phyloP scores from a whole-genome alignment of 495 filamentous ascomycete species.

The Penicillium longicatenatum region DNA sequence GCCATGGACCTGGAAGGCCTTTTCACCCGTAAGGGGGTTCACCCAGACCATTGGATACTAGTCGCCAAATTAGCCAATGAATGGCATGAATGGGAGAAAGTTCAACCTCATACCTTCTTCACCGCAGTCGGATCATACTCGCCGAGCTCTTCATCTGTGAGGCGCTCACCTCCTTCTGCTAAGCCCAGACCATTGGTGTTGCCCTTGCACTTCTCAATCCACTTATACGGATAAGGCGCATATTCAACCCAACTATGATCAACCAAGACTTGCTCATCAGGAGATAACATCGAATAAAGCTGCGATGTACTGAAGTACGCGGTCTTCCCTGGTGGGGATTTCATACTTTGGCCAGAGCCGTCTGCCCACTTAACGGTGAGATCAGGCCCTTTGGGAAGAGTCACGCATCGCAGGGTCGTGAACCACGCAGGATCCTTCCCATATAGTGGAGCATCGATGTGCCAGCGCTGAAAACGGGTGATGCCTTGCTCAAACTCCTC shows the following conservation, averaged over 20 bases:
- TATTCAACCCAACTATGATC: slow-evolving; percentile 47
- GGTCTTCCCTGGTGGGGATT: not conserved
- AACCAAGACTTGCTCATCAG: slow-evolving; percentile 37
- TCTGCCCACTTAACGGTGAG: slow-evolving; percentile 46
- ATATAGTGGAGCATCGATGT: slow-evolving; percentile 48
- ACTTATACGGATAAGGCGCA: slow-evolving; percentile 41
- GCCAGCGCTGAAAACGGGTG: slow-evolving; percentile 45
- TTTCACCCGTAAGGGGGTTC: slow-evolving; percentile 32
- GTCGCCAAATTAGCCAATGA: not conserved
- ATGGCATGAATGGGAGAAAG: not conserved
- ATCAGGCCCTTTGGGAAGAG: slow-evolving; percentile 29
- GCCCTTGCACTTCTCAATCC: slow-evolving; percentile 40
- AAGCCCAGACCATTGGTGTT: slow-evolving; percentile 40
- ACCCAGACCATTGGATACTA: slow-evolving; percentile 45
- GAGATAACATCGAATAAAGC: slow-evolving; percentile 35
- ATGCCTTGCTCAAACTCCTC: slow-evolving; percentile 22
- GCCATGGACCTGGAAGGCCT: slow-evolving; percentile 28
- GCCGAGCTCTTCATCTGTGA: slow-evolving; percentile 34
- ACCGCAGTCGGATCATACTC: slow-evolving; percentile 35
- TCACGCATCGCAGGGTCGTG: slow-evolving; percentile 43
- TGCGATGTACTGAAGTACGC: not conserved
- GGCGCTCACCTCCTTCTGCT: slow-evolving; percentile 31
- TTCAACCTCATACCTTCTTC: slow-evolving; percentile 19
- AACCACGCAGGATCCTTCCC: slow-evolving; percentile 44
- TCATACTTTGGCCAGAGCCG: slow-evolving; percentile 33